These are phyloP conservation scores for Fonsecaea pedrosoi DNA, from an alignment of 2,329 filamentous ascomycete genomes.

Conservation along the genomic window DNA sequence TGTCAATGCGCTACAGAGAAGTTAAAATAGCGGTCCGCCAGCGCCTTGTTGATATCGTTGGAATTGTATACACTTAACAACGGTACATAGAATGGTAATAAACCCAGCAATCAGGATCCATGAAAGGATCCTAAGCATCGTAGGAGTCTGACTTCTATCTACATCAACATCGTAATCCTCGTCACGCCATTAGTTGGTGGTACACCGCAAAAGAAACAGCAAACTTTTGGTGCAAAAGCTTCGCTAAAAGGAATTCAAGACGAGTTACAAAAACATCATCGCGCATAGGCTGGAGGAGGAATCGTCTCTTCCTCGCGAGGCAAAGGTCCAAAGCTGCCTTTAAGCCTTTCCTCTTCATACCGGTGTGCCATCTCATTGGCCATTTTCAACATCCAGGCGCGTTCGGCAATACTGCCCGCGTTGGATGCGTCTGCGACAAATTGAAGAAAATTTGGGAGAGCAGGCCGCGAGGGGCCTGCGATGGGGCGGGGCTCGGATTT, in stretches of 20 bases:
- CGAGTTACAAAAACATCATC: constrained; percentile 40
- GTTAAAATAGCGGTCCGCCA: neutral
- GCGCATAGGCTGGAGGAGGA: constrained; percentile 55
- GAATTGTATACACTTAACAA: neutral
- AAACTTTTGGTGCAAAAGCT: constrained; percentile 1
- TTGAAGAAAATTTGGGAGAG: constrained; percentile 47
- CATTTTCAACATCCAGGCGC: constrained; percentile 68
- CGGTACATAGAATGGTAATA: constrained; percentile 6
- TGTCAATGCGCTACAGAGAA: neutral
- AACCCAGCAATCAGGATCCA: neutral
- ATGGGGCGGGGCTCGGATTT: constrained; percentile 12
- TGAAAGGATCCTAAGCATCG: neutral
- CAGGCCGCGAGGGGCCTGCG: constrained; percentile 34
- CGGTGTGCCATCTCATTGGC: constrained; percentile 84
- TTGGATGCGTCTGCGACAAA: constrained; percentile 46
- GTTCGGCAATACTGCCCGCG: constrained; percentile 52
- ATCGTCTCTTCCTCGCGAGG: constrained; percentile 45
- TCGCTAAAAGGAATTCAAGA: neutral
- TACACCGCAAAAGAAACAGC: constrained; percentile 17
- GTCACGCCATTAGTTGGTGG: constrained; percentile 27
- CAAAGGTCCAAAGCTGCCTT: constrained; percentile 36
- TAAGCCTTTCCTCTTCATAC: constrained; percentile 81
- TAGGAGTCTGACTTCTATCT: constrained; percentile 16
- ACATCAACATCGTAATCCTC: constrained; percentile 29
- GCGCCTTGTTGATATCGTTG: neutral